phyloP scores from a whole-genome alignment of 1,284 basidiomycete species.

The Puccinia polysora region DNA sequence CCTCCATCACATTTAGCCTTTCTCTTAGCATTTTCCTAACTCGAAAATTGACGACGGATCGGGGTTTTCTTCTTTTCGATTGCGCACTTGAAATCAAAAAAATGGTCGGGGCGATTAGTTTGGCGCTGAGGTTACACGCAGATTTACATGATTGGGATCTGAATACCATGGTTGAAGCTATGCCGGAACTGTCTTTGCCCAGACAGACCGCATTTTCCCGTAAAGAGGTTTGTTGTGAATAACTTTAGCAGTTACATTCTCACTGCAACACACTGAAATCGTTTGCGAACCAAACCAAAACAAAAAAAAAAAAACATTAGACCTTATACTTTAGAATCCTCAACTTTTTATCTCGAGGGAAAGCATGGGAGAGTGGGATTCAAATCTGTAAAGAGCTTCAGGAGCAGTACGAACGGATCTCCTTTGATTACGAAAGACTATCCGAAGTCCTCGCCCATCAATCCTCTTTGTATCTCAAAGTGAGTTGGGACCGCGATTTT shows the following conservation, averaged over 20 bases:
- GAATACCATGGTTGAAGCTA: conserved; percentile 62
- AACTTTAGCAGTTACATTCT: not conserved
- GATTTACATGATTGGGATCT: conserved; percentile 79
- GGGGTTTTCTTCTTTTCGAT: conserved; percentile 34
- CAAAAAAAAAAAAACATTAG: conserved; percentile 35
- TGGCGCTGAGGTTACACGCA: conserved; percentile 64
- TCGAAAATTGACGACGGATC: not conserved
- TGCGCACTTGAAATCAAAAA: conserved; percentile 80
- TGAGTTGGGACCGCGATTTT: not conserved
- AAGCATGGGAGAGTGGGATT: conserved; percentile 90
- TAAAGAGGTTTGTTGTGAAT: conserved; percentile 61
- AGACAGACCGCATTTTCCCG: conserved; percentile 89
- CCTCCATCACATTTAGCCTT: not conserved
- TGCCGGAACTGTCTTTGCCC: conserved; percentile 65
- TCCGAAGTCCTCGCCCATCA: conserved; percentile 51
- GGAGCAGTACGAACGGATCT: conserved; percentile 74
- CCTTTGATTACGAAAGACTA: conserved; percentile 68
- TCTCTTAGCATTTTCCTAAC: not conserved
- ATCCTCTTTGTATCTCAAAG: conserved; percentile 49
- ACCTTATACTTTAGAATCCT: conserved; percentile 65
- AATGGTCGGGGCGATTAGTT: conserved; percentile 52
- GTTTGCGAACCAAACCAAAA: not conserved
- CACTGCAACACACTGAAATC: conserved; percentile 46
- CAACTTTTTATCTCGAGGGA: conserved; percentile 65
- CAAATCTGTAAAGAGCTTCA: conserved; percentile 87